Percentiles rank a stretch among this genome's conserved stretches.
phyloP scores from a whole-genome alignment of 495 filamentous ascomycete genomes.

The Aspergillus conjunctus region DNA sequence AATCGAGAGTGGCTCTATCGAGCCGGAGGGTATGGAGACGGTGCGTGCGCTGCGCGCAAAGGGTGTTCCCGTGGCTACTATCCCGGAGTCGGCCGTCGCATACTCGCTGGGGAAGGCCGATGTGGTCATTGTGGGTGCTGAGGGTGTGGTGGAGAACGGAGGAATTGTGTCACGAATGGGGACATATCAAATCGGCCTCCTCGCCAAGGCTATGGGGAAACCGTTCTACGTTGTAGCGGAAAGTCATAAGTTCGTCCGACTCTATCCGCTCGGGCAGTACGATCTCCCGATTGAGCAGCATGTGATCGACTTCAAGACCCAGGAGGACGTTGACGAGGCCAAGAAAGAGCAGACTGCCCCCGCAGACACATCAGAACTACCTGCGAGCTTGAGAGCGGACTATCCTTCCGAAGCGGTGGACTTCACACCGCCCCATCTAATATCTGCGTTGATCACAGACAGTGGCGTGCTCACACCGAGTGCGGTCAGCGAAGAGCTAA shows the following conservation, averaged over 20 bases:
- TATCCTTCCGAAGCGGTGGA: slow-evolving; percentile 65
- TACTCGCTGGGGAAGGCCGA: slow-evolving; percentile 81
- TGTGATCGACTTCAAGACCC: slow-evolving; percentile 68
- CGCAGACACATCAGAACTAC: slow-evolving; percentile 1
- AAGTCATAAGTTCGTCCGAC: slow-evolving; percentile 89
- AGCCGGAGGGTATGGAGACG: slow-evolving; percentile 60
- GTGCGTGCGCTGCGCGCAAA: slow-evolving; percentile 69
- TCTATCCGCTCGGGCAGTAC: slow-evolving; percentile 78
- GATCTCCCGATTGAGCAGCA: slow-evolving; percentile 75
- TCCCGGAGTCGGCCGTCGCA: slow-evolving; percentile 77
- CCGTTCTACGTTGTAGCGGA: slow-evolving; percentile 91
- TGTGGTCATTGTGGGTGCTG: slow-evolving; percentile 87
- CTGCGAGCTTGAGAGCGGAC: slow-evolving; percentile 9
- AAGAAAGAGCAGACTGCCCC: slow-evolving; percentile 28
- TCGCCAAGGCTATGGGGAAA: slow-evolving; percentile 75
- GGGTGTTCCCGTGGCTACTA: slow-evolving; percentile 81
- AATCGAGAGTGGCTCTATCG: slow-evolving; percentile 37
- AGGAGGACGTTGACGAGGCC: slow-evolving; percentile 50
- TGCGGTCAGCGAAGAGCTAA: slow-evolving; percentile 75
- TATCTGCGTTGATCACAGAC: slow-evolving; percentile 80
- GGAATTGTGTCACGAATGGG: slow-evolving; percentile 89
- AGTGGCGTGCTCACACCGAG: slow-evolving; percentile 72
- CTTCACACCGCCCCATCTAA: slow-evolving; percentile 81
- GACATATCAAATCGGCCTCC: slow-evolving; percentile 83
- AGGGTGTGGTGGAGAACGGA: slow-evolving; percentile 91